Conservation (phyloP, 2,329 filamentous ascomycete species). For the Penicillium sp. region DNA sequence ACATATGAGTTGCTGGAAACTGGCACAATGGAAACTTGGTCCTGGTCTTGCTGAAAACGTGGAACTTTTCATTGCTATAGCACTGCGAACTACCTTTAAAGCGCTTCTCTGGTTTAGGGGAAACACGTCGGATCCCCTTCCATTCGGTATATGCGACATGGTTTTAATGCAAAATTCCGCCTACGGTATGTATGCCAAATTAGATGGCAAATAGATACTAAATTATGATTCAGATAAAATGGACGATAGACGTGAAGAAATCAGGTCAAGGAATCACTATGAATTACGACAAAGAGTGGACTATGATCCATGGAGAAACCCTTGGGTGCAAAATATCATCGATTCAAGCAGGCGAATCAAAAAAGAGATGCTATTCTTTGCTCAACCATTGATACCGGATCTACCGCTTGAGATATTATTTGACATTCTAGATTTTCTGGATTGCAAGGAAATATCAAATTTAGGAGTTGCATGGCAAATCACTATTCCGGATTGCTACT, state of each 20-base stretch:
- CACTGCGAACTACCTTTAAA: not conserved
- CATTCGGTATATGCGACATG: not conserved
- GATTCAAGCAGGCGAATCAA: not conserved
- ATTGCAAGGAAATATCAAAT: not conserved
- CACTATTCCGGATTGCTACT: slow-evolving; percentile 6
- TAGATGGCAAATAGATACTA: not conserved
- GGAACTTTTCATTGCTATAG: slow-evolving; percentile 4
- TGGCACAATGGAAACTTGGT: not conserved
- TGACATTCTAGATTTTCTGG: slow-evolving; percentile 2
- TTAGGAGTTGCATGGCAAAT: not conserved
- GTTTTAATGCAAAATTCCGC: not conserved
- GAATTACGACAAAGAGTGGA: not conserved
- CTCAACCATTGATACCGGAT: not conserved
- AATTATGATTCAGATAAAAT: too few species aligned
- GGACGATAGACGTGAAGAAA: too few species aligned
- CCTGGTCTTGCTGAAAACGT: slow-evolving; percentile 1
- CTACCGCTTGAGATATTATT: slow-evolving; percentile 1
- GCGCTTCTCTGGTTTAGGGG: not conserved
- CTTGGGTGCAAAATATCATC: not conserved
- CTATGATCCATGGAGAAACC: slow-evolving; percentile 2
- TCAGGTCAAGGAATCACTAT: too few species aligned
- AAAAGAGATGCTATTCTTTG: not conserved
- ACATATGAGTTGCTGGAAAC: slow-evolving; percentile 7
- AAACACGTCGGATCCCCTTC: not conserved
- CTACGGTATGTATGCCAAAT: not conserved